These are phyloP conservation scores for Lenzites betulinus DNA, from an alignment of 768 basidiomycete genomes.

Conservation along the genomic window DNA sequence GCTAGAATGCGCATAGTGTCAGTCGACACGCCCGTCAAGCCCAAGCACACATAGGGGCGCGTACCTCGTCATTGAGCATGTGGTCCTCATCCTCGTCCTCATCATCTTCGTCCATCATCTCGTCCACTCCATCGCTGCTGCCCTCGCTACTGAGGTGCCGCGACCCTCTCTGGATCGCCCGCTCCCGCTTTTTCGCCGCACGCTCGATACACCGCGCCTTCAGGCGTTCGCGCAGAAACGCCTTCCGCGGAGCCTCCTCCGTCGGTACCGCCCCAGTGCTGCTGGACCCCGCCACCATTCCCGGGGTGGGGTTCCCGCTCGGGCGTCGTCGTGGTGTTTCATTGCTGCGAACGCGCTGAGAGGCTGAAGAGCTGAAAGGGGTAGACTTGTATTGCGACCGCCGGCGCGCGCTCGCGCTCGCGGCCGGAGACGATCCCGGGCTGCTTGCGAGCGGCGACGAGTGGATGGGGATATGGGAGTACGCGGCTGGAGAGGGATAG, in stretches of 20 bases:
- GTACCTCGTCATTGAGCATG: slow-evolving; percentile 67
- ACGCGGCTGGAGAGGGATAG: background rate
- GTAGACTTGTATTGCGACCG: slow-evolving; percentile 56
- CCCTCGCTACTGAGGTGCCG: slow-evolving; percentile 37
- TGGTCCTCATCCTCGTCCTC: slow-evolving; percentile 59
- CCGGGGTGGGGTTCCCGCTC: background rate
- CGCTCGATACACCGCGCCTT: slow-evolving; percentile 64
- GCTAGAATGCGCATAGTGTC: slow-evolving; percentile 37
- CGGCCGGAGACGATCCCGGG: slow-evolving; percentile 47
- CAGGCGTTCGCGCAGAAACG: slow-evolving; percentile 60
- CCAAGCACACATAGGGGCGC: slow-evolving; percentile 13
- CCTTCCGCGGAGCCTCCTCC: slow-evolving; percentile 50
- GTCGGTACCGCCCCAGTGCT: slow-evolving; percentile 1
- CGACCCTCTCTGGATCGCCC: slow-evolving; percentile 40
- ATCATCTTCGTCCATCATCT: slow-evolving; percentile 54
- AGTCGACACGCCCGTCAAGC: background rate
- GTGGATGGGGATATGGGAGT: slow-evolving; percentile 18
- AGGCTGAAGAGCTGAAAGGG: slow-evolving; percentile 33
- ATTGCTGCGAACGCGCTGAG: slow-evolving; percentile 20
- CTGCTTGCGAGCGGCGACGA: slow-evolving; percentile 56
- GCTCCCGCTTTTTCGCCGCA: slow-evolving; percentile 55
- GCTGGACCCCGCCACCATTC: background rate
- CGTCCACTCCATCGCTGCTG: slow-evolving; percentile 55
- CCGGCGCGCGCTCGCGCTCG: slow-evolving; percentile 49
- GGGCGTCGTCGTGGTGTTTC: slow-evolving; percentile 3